Percentiles rank a stretch among this genome's conserved stretches.
phyloP scores from a whole-genome alignment of 768 basidiomycete species.

The Hygrocybe coccinea region DNA sequence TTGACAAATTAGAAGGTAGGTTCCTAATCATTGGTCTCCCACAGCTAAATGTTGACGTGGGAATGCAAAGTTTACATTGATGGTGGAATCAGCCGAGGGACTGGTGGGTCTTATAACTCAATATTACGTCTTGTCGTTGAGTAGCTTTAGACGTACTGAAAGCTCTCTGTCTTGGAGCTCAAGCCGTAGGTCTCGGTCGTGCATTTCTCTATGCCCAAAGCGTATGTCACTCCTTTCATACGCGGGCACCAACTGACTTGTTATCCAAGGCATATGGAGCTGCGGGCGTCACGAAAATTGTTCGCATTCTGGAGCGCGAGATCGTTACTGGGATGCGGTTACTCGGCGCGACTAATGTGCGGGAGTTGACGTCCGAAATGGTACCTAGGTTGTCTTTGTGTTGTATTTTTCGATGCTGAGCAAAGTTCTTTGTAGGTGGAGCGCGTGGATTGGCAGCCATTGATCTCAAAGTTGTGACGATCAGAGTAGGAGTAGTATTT shows the following conservation, averaged over 20 bases:
- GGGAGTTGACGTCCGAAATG: constrained; percentile 70
- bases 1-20: constrained; percentile 64
- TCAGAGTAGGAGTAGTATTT: background rate
- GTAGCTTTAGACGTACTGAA: constrained; percentile 67
- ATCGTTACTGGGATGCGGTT: constrained; percentile 73
- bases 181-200: constrained; percentile 79
- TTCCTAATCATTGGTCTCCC: constrained; percentile 1
- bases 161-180: constrained; percentile 85
- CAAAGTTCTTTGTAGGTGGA: constrained; percentile 45
- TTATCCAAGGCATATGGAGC: constrained; percentile 64
- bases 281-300: constrained; percentile 59
- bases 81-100: constrained; percentile 75
- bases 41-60: constrained; percentile 9
- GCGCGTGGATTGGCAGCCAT: constrained; percentile 63
- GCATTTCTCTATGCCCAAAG: constrained; percentile 84
- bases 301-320: constrained; percentile 70
- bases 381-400: constrained; percentile 37
- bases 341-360: constrained; percentile 60
- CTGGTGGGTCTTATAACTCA: constrained; percentile 41
- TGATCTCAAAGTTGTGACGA: constrained; percentile 33
- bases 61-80: constrained; percentile 70
- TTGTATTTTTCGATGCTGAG: constrained; percentile 4
- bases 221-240: constrained; percentile 36
- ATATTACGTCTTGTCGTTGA: background rate
- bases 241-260: background rate